Base-by-base conservation (phyloP, 441 rosid species). In the Erodium moschatum region DNA sequence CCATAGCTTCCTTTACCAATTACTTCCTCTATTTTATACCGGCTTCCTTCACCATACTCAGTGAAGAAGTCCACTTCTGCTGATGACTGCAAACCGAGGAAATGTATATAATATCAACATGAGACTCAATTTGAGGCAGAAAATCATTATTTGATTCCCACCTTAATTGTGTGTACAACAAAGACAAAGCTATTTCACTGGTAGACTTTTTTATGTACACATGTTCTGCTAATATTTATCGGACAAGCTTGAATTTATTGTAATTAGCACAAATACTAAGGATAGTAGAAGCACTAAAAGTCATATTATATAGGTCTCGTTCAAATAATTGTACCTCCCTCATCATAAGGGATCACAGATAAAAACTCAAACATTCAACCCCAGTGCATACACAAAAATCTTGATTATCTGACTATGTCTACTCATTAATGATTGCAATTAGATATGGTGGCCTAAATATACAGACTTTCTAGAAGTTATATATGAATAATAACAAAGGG, bases 1-100 rank as follows among this genome's bases (percentile, higher is more conserved):
- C 99, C 99, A 29, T 94, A 94, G 80, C 99, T 94, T 72, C 99
- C 99, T 81, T 91, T 94, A 1, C 99, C 97, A 24, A 91, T 71
- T 7, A 94, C 96, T 82, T 94, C 99, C 76, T 91, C 96, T 73
- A 94, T 72, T 78, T 86, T 87, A 68, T 91, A 94, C 67, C 85
- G 85, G 74, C 82, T 91, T 69, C 86, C 99, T 78, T 94, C 97
- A 72, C 99, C 99, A 77, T 94, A 94, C 83, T 91, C 99, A 0
- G 99, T 94, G 83, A 91, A 91, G 75, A 94, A 94, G 12, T 95
- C 99, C 65, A 56, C 27, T 6, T 56, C 62, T 20, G 62, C 62
- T 6, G 62, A 56, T 18, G 62, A 56, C 62, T 56, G 62, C 62
- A 56, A 18, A 56, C 62, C 9, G 0, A 56, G 6, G 9, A 19